Conservation (phyloP, 116 monocot species). For the Dioscorea cayenensis region DNA sequence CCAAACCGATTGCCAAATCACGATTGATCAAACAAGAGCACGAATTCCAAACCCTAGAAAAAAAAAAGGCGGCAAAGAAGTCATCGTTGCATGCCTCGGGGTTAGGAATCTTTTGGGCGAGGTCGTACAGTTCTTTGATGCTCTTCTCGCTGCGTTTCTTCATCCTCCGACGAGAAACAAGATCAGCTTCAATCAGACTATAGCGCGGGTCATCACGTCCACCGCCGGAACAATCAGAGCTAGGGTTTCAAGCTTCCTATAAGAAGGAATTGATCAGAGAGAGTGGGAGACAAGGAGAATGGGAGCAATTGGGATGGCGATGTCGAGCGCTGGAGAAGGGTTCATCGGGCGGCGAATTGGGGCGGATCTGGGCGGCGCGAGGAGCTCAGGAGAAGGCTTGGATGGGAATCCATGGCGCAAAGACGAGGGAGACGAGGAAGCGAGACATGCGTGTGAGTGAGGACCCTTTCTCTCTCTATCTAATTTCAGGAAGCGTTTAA, state of each 20-base stretch:
- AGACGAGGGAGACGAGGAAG: neutral
- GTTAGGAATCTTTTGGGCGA: slow-evolving; percentile 11
- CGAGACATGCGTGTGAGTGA: slow-evolving; percentile 7
- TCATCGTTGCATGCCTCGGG: slow-evolving; percentile 49
- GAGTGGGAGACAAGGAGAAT: neutral
- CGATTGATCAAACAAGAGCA: neutral
- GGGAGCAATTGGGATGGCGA: neutral
- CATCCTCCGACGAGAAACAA: slow-evolving; percentile 10
- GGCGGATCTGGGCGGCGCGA: neutral
- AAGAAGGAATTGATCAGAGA: neutral
- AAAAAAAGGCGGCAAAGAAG: neutral
- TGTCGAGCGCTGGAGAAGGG: neutral
- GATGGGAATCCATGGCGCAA: neutral
- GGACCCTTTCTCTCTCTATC: neutral
- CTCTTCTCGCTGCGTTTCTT: slow-evolving; percentile 18
- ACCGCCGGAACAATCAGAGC: neutral
- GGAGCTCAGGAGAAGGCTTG: neutral
- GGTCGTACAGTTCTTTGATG: slow-evolving; percentile 34
- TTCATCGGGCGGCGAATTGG: neutral
- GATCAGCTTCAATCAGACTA: neutral
- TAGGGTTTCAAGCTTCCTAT: neutral
- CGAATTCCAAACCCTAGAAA: neutral
- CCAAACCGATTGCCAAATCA: neutral
- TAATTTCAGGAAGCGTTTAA: neutral
- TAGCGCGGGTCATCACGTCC: neutral